Conservation (phyloP, 345 rosid genomes). For the Populus alba region DNA sequence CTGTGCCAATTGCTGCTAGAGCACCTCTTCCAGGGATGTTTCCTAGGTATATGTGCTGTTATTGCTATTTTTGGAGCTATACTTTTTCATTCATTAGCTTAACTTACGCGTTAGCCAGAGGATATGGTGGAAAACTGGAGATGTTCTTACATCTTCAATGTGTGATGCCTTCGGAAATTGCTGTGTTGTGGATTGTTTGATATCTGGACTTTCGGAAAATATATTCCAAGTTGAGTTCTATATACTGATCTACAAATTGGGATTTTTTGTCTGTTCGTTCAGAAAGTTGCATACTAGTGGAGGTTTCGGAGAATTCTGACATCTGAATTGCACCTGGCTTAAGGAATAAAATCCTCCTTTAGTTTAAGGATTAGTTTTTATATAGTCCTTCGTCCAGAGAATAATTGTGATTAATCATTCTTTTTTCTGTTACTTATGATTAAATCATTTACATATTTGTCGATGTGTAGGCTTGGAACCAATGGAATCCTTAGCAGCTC, state of each 20-base stretch:
- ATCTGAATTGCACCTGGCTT: not conserved
- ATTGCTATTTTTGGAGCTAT: not conserved
- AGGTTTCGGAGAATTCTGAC: not conserved
- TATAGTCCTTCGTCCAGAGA: not conserved
- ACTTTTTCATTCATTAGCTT: conserved; percentile 1
- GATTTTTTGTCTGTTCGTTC: conserved; percentile 3
- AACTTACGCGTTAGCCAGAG: not conserved
- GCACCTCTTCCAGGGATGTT: conserved; percentile 52
- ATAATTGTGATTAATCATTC: not conserved
- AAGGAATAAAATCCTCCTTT: not conserved
- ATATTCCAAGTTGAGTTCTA: conserved; percentile 7
- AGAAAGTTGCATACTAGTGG: not conserved
- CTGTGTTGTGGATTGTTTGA: conserved; percentile 21
- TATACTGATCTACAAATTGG: conserved; percentile 12
- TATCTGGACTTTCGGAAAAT: conserved; percentile 6
- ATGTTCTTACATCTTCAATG: not conserved
- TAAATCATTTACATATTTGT: not conserved
- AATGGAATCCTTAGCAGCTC: conserved; percentile 58
- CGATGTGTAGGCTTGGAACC: conserved; percentile 46
- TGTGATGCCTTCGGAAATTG: conserved; percentile 2
- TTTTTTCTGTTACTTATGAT: not conserved
- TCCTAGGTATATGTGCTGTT: conserved; percentile 46
- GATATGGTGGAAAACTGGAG: not conserved
- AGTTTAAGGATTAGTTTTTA: not conserved
- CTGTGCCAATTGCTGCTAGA: conserved; percentile 74